Evolutionary conservation across 139 green algal species (phyloP).

Genomic region (Chlamydomonas eustigma): DNA sequence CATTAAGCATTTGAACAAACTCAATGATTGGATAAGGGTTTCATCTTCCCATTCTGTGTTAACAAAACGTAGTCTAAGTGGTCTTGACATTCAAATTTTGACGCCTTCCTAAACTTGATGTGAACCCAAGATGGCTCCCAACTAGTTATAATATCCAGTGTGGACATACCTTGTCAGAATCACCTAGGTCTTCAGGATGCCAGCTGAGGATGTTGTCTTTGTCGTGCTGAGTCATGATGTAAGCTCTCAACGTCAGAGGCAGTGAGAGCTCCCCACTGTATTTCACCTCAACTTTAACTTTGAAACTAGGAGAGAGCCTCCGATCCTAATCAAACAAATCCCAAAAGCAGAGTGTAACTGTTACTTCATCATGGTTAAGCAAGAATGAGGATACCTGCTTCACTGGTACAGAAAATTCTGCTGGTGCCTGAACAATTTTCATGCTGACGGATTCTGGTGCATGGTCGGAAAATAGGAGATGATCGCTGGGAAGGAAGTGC

Average conservation of each 20-base stretch:
- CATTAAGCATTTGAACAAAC: too few relatives aligned
- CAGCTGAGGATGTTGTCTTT: constrained; percentile 46
- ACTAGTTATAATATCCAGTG: too few relatives aligned
- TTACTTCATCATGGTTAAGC: too few relatives aligned
- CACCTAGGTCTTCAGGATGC: constrained; percentile 7
- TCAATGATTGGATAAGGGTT: too few relatives aligned
- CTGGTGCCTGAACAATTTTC: constrained; percentile 50
- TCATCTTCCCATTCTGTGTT: too few relatives aligned
- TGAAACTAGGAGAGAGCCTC: constrained; percentile 53
- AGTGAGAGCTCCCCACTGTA: constrained; percentile 34
- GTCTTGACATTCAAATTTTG: too few relatives aligned
- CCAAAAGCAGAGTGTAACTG: too few relatives aligned
- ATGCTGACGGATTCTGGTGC: constrained; percentile 36
- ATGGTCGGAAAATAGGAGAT: constrained; percentile 24
- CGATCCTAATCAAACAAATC: too few relatives aligned
- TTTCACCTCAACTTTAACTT: constrained; percentile 46
- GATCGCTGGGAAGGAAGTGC: constrained; percentile 25
- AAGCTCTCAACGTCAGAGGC: constrained; percentile 47
- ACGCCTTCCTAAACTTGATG: too few relatives aligned
- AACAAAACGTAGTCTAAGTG: too few relatives aligned
- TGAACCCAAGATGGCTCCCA: too few relatives aligned
- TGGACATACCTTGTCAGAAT: constrained; percentile 1
- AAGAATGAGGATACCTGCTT: constrained; percentile 54
- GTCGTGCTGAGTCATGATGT: constrained; percentile 53
- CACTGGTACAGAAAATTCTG: constrained; percentile 58